Percentiles rank a stretch among this genome's conserved stretches.
Evolutionary conservation across 257 asterid genomes (phyloP).

Genomic region (Forsythia viridissima): DNA sequence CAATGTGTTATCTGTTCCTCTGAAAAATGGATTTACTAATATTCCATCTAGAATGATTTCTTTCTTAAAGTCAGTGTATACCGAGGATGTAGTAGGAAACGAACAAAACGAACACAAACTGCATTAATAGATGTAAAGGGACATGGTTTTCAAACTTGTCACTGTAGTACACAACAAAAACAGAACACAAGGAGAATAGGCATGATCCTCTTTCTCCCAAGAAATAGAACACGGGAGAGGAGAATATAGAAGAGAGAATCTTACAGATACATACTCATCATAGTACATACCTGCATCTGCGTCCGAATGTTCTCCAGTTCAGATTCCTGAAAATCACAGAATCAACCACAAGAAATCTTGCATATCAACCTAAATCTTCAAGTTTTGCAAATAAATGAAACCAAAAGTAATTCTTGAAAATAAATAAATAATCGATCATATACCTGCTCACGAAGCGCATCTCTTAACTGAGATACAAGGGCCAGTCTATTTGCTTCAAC

Average conservation of each 20-base stretch:
- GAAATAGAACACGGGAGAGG: neutral
- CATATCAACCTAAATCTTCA: conserved; percentile 11
- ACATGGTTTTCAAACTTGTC: neutral
- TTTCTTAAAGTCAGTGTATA: neutral
- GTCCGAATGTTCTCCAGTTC: conserved; percentile 86
- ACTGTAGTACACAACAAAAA: neutral
- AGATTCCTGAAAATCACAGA: conserved; percentile 64
- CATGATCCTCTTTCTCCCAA: neutral
- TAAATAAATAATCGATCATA: neutral
- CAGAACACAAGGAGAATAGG: neutral
- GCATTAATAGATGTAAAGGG: neutral
- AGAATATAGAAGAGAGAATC: neutral
- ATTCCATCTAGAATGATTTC: neutral
- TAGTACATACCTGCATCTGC: conserved; percentile 67
- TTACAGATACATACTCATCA: neutral
- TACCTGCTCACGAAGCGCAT: conserved; percentile 81
- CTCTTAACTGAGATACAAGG: conserved; percentile 72
- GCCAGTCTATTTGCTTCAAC: conserved; percentile 69
- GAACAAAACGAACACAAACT: neutral
- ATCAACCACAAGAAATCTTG: conserved; percentile 2
- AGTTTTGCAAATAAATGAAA: neutral
- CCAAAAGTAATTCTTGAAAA: neutral
- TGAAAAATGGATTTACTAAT: neutral
- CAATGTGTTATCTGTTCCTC: neutral
- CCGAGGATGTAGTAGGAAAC: neutral